These are phyloP conservation scores for Podaxis mareebaensis DNA, from an alignment of 768 basidiomycete genomes.

Conservation along the genomic window DNA sequence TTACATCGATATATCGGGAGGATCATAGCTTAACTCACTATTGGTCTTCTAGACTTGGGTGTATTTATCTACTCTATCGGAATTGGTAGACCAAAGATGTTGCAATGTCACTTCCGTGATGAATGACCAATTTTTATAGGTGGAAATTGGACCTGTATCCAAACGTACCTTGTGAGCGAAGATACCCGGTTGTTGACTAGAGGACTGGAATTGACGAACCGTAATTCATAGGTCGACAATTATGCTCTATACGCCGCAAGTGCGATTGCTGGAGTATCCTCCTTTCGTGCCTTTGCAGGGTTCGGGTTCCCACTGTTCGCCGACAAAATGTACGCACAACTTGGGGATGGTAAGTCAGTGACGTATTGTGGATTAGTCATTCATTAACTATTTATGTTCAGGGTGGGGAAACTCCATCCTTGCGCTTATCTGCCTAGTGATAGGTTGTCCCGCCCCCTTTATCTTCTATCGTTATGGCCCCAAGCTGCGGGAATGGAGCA, in stretches of 20 bases:
- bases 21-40: neutral
- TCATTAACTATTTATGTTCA: slow-evolving; percentile 17
- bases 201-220: slow-evolving; percentile 11
- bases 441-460: slow-evolving; percentile 54
- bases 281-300: slow-evolving; percentile 56
- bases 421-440: slow-evolving; percentile 47
- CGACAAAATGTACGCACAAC: slow-evolving; percentile 50
- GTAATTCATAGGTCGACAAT: slow-evolving; percentile 59
- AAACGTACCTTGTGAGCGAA: slow-evolving; percentile 54
- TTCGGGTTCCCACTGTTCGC: slow-evolving; percentile 69
- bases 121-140: slow-evolving; percentile 20
- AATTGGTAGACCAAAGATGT: slow-evolving; percentile 33
- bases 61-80: slow-evolving; percentile 50
- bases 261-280: slow-evolving; percentile 57
- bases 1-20: slow-evolving; percentile 1
- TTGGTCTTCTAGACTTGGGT: slow-evolving; percentile 30
- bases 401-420: slow-evolving; percentile 61
- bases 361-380: neutral
- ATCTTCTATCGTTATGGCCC: slow-evolving; percentile 42
- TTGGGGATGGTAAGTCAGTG: slow-evolving; percentile 42
- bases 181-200: slow-evolving; percentile 24
- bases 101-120: neutral
- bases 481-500: slow-evolving; percentile 36
- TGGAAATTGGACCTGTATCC: slow-evolving; percentile 46
- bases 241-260: slow-evolving; percentile 71